Evolutionary conservation across 306 rosid species (phyloP).

Genomic region (Senna siamea): DNA sequence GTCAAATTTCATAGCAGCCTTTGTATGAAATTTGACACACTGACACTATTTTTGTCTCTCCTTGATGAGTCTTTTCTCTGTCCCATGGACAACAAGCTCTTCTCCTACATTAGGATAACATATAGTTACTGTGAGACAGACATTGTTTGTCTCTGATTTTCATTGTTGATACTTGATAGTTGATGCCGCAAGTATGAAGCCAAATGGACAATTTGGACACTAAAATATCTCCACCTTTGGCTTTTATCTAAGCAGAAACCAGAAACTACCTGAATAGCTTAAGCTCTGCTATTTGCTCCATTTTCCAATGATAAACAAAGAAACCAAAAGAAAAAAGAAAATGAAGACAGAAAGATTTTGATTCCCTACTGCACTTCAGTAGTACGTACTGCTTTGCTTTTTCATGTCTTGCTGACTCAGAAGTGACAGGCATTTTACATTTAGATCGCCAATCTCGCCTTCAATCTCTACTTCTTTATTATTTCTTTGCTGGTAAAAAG

Average conservation of each 20-base stretch:
- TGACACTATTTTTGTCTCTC: slow-evolving; percentile 20
- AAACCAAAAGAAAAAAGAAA: neutral
- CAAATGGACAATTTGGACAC: slow-evolving; percentile 18
- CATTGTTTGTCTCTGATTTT: neutral
- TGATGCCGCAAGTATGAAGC: slow-evolving; percentile 23
- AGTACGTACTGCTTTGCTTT: slow-evolving; percentile 25
- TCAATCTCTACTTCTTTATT: slow-evolving; percentile 46
- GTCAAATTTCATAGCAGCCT: slow-evolving; percentile 21
- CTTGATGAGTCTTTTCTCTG: slow-evolving; percentile 10
- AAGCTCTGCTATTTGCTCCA: slow-evolving; percentile 28
- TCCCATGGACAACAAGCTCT: slow-evolving; percentile 10
- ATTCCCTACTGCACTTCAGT: slow-evolving; percentile 37
- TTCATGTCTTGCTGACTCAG: slow-evolving; percentile 35
- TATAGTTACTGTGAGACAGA: neutral
- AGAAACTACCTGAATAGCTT: slow-evolving; percentile 34
- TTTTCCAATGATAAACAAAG: slow-evolving; percentile 41
- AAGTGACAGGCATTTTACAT: slow-evolving; percentile 31
- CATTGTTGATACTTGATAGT: neutral
- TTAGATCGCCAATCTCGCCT: slow-evolving; percentile 72
- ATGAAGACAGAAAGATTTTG: slow-evolving; percentile 27
- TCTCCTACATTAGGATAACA: neutral
- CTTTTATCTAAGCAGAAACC: no score
- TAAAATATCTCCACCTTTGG: slow-evolving; percentile 23
- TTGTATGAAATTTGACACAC: slow-evolving; percentile 21
- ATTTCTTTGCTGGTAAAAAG: slow-evolving; percentile 35